Percentiles rank a stretch among this genome's conserved stretches.
phyloP scores from a whole-genome alignment of 352 stramenopile species.

The Thalassiosira mediterranea region DNA sequence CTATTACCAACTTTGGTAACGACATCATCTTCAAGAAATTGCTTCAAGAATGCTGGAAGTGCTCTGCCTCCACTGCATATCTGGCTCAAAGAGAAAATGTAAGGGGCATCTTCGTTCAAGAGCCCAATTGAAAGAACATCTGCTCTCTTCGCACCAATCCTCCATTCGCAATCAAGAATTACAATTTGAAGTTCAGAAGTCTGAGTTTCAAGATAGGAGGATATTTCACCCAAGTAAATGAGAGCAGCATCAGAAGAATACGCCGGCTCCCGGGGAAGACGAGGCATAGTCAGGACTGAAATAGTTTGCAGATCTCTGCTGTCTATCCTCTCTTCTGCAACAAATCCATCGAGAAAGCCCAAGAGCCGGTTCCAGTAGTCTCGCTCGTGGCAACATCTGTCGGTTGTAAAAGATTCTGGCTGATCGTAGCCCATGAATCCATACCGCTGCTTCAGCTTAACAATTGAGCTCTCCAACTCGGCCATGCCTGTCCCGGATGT shows the following conservation, averaged over 20 bases:
- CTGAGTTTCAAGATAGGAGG: background rate
- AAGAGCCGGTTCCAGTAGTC: background rate
- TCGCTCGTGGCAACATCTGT: slow-evolving; percentile 22
- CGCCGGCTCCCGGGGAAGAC: too few species aligned
- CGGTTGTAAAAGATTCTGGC: background rate
- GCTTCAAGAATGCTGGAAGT: slow-evolving; percentile 8
- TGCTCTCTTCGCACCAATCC: background rate
- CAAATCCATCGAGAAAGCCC: background rate
- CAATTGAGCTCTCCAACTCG: slow-evolving; percentile 10
- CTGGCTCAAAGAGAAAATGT: background rate
- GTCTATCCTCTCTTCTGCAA: background rate
- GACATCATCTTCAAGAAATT: slow-evolving; percentile 3
- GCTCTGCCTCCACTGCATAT: background rate
- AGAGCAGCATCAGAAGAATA: background rate
- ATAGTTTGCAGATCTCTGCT: background rate
- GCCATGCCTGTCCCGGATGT: slow-evolving; percentile 25
- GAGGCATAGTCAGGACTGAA: slow-evolving; percentile 1
- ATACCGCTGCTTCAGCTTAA: slow-evolving; percentile 6
- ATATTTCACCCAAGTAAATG: slow-evolving; percentile 2
- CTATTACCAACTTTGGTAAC: slow-evolving; percentile 15
- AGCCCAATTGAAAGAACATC: background rate
- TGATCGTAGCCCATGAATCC: background rate
- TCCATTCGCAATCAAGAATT: slow-evolving; percentile 7
- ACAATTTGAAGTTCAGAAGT: background rate
- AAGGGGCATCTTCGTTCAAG: background rate